Evolutionary conservation across 306 rosid genomes (phyloP).

Genomic region (Arachis stenosperma): DNA sequence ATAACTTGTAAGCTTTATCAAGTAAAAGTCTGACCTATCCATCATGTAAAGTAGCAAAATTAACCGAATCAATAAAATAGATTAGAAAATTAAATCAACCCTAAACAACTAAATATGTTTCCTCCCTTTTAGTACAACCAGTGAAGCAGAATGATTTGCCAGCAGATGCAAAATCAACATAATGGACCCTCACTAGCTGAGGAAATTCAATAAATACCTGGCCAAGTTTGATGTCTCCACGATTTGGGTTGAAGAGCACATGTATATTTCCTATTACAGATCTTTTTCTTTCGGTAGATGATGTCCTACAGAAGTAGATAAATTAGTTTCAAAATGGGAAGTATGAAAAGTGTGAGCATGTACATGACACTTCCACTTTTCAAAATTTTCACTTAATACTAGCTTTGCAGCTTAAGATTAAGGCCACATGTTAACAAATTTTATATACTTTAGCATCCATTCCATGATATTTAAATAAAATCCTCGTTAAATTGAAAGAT

Average conservation of each 20-base stretch:
- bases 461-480: constrained; percentile 14
- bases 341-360: constrained; percentile 13
- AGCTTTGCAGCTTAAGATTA: constrained; percentile 18
- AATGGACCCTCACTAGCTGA: constrained; percentile 40
- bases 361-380: neutral
- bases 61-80: constrained; percentile 33
- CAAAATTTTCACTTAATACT: constrained; percentile 1
- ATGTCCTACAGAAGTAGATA: constrained; percentile 41
- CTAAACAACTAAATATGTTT: constrained; percentile 12
- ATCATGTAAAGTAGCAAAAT: constrained; percentile 32
- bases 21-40: constrained; percentile 77
- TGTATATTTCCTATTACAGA: constrained; percentile 81
- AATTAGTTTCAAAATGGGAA: constrained; percentile 23
- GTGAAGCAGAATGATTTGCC: constrained; percentile 5
- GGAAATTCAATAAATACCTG: too few species aligned
- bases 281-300: constrained; percentile 47
- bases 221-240: constrained; percentile 96
- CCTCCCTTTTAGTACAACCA: constrained; percentile 13
- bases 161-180: constrained; percentile 13
- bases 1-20: constrained; percentile 78
- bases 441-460: constrained; percentile 9
- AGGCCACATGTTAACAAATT: neutral
- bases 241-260: constrained; percentile 87
- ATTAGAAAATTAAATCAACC: constrained; percentile 27
- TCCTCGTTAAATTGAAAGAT: constrained; percentile 4